A percentile compares a stretch with the other conserved stretches of the same genome.
Evolutionary conservation across 352 stramenopile species (phyloP).

Genomic region (Blastocystis sp.): DNA sequence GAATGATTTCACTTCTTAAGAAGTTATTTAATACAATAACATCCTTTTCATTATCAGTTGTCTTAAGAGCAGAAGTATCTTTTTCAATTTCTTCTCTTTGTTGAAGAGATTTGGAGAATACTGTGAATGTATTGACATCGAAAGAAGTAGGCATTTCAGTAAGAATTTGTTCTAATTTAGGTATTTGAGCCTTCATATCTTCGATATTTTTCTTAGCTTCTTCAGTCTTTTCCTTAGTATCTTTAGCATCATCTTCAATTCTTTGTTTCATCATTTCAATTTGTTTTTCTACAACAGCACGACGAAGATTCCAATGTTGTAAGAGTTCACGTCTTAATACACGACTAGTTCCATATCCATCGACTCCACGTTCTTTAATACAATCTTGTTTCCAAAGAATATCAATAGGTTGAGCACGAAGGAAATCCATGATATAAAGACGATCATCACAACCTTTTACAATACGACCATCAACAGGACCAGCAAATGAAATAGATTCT

Average conservation of each 20-base stretch:
- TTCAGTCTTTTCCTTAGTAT: conserved; percentile 27
- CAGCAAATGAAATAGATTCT: conserved; percentile 9
- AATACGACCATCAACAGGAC: conserved; percentile 27
- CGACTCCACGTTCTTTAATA: not conserved
- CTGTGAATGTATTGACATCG: conserved; percentile 27
- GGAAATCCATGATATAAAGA: conserved; percentile 30
- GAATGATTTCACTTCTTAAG: too few relatives aligned
- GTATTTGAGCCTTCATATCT: not conserved
- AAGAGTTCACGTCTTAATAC: not conserved
- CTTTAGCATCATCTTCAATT: too few relatives aligned
- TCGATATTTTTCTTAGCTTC: not conserved
- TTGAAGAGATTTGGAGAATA: not conserved
- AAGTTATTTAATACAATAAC: not conserved
- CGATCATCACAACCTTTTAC: conserved; percentile 18
- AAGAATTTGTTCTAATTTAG: conserved; percentile 10
- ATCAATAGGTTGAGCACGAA: conserved; percentile 17
- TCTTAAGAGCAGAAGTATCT: not conserved
- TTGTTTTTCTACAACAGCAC: conserved; percentile 5
- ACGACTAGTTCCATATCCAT: too few relatives aligned
- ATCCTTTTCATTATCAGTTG: not conserved
- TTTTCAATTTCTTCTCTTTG: not conserved
- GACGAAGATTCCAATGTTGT: conserved; percentile 18
- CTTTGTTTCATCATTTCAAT: not conserved
- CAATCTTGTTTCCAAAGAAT: conserved; percentile 11
- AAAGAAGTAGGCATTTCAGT: not conserved